phyloP scores from a whole-genome alignment of 129 eudicot genomes.

The Saposhnikovia divaricata region DNA sequence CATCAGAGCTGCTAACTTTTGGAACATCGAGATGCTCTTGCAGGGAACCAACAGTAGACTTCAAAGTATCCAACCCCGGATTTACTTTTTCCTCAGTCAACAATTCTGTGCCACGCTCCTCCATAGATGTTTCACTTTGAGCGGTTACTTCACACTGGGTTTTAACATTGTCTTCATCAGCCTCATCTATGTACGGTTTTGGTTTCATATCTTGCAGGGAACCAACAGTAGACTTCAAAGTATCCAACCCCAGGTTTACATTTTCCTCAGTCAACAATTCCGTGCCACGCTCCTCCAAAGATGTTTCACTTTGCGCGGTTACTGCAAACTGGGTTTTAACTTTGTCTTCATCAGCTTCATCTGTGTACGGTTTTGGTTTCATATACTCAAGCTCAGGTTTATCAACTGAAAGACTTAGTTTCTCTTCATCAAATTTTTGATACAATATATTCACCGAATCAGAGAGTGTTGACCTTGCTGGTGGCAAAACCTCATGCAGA shows the following conservation, averaged over 20 bases:
- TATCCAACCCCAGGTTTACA: conserved; percentile 20
- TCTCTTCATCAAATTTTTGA: conserved; percentile 65
- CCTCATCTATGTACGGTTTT: too few species aligned
- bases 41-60: conserved; percentile 23
- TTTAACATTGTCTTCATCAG: too few species aligned
- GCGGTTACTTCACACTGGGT: too few species aligned
- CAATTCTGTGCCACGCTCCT: too few species aligned
- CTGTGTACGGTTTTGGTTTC: conserved; percentile 13
- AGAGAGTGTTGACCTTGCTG: conserved; percentile 42
- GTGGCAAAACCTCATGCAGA: conserved; percentile 86
- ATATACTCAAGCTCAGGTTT: conserved; percentile 28
- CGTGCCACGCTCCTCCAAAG: conserved; percentile 33
- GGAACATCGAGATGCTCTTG: conserved; percentile 6
- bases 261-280: conserved; percentile 32
- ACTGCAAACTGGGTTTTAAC: conserved; percentile 32
- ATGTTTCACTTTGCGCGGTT: not conserved
- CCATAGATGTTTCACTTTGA: too few species aligned
- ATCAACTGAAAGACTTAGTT: conserved; percentile 28
- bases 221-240: conserved; percentile 17
- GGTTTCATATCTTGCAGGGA: conserved; percentile 1
- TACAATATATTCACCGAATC: conserved; percentile 51
- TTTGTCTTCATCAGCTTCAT: conserved; percentile 23
- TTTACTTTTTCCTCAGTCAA: conserved; percentile 21
- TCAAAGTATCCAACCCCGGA: conserved; percentile 16
- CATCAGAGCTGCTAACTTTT: not conserved